Base-by-base conservation (phyloP, 345 rosid genomes). In the Eucalyptus tenuipes region DNA sequence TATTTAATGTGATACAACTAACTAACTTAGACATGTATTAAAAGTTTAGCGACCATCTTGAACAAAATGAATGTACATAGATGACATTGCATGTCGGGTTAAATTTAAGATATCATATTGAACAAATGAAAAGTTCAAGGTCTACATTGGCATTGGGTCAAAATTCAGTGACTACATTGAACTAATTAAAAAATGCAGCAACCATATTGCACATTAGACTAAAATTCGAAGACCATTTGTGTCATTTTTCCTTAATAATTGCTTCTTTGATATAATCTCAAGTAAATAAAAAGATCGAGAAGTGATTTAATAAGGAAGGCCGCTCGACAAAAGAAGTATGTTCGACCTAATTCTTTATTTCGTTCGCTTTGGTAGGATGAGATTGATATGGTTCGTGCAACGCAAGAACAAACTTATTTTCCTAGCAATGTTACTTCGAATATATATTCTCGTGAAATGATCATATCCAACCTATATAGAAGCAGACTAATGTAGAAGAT, bases 141-240 rank as follows among this genome's bases (percentile, higher is more conserved):
- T 0, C 14, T 24, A 11, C 6, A 57, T 2, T 57, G 2, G 27
- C 3, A 25, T 57, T 57, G 14, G 0, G 2, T 10, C 1, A 55
- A 22, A 55, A 4, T 57, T 57, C 2, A 57, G 13, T 49, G 8
- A 16, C 20, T 49, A 17, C 24, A 52, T 52, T 52, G 10, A 52
- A 52, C 57, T 52, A 7, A 52, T 18, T 52, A 52, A 52, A 52
- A 1, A 52, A 52, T 52, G 24, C 24, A 3, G 1, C 10, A 6
- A 0, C 24, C 4, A 18, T 18, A 52, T 52, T 57, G 0, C 0
- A 25, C 0, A 25, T 10, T 57, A 12, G 3, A 5, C 14, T 25
- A 57, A 57, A 59, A 59, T 59, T 59, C 0, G 6, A 24, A 13
- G 0, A 61, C 4, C 16, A 29, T 61, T 29, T 6, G 0, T 61